Evolutionary conservation across 1,139 yeast species (phyloP), one percentile per base, ranked within the genome.

Genomic region (Sugiyamaella grinbergsii): DNA sequence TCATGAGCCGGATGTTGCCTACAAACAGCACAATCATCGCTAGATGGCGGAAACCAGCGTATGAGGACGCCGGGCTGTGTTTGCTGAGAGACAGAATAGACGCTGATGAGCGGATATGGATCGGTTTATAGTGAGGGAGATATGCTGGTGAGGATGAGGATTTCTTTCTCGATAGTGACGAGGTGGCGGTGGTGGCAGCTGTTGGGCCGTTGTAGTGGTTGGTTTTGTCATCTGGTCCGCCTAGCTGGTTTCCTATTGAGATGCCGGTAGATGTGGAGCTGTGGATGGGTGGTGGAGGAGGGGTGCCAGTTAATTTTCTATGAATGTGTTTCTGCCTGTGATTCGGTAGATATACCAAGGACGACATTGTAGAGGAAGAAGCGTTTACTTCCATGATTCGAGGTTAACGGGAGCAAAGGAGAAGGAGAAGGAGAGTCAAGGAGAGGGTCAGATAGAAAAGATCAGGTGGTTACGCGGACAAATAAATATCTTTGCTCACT

Each of bases 1-100:
- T 56, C 36, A 73, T 54, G 20, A 72, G 62, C n/a, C 76, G 67
- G 33, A 72, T 54, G 47, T 73, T 72, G 29, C 75, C 71, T 26
- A 66, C 64, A 20, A 66, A 60, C 43, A 73, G 61, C 2, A 71
- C 62, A 15, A 73, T 67, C 67, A 72, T 64, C 13, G 70, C 65
- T 34, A 74, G 59, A 54, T 73, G 73, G 44, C 68, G 69, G 57
- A 73, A 69, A 18, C 77, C 77, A 2, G 67, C 62, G 47, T 59
- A 65, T 13, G 66, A 61, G 6, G 65, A 57, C n/a, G 51, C 32
- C 11, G 49, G 47, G 41, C 32, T 26, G 37, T 22, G 31, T 24
- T 37, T 22, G 24, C 50, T 28, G 53, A 50, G 36, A 23, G 65
- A 58, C 16, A 62, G 50, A 23, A 61, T 53, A 4, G 65, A 61